These are phyloP conservation scores for Aspergillus pseudoglaucus DNA, from an alignment of 2,329 filamentous ascomycete genomes.

Conservation along the genomic window DNA sequence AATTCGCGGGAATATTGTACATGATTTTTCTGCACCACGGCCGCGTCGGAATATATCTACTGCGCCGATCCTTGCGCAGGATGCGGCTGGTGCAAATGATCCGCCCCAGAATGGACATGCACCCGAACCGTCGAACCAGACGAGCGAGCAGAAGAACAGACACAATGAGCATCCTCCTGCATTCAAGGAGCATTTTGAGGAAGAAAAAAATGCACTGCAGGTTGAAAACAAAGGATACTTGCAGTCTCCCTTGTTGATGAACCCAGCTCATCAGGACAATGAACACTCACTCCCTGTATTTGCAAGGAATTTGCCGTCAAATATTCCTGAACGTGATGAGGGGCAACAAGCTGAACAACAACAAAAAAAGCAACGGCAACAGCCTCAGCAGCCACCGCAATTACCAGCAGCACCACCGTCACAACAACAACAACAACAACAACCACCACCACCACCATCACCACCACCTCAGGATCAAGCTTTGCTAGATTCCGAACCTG, in stretches of 20 bases:
- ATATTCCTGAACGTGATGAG: conserved; percentile 20
- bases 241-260: conserved; percentile 33
- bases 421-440: background rate
- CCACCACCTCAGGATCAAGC: conserved; percentile 5
- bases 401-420: no score
- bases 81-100: conserved; percentile 11
- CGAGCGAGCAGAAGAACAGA: conserved; percentile 23
- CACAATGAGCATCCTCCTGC: conserved; percentile 48
- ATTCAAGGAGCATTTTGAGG: conserved; percentile 57
- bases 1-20: conserved; percentile 57
- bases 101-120: conserved; percentile 5
- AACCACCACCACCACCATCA: background rate
- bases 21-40: conserved; percentile 59
- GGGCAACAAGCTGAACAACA: background rate
- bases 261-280: conserved; percentile 18
- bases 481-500: conserved; percentile 3
- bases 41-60: conserved; percentile 35
- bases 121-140: background rate
- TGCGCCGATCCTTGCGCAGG: conserved; percentile 12
- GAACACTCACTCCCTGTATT: conserved; percentile 37
- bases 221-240: conserved; percentile 39
- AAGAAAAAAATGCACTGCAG: conserved; percentile 36
- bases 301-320: conserved; percentile 37
- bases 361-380: background rate
- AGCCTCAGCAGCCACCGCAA: background rate